Conservation (phyloP, 2,329 filamentous ascomycete genomes). For the Canariomyces notabilis region DNA sequence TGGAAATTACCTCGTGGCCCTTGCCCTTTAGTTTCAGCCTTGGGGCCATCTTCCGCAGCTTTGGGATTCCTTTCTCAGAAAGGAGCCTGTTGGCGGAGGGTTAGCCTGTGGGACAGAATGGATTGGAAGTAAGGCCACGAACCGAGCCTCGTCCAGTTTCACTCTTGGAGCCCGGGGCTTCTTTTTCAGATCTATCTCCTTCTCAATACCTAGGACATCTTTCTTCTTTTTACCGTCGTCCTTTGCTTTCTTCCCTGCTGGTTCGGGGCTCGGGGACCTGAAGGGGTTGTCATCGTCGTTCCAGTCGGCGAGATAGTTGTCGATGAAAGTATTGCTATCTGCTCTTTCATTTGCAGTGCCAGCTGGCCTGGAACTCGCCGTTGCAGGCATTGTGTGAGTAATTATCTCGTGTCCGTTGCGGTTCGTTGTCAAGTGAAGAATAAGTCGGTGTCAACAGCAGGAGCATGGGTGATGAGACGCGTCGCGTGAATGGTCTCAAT, state of each 20-base stretch:
- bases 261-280: constrained; percentile 40
- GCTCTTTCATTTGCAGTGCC: constrained; percentile 17
- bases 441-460: too few relatives aligned
- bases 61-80: constrained; percentile 77
- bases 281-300: constrained; percentile 46
- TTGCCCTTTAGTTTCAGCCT: constrained; percentile 82
- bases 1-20: constrained; percentile 69
- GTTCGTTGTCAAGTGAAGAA: background rate
- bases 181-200: constrained; percentile 78
- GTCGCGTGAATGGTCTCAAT: too few relatives aligned
- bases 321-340: constrained; percentile 60
- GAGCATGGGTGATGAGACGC: constrained; percentile 4
- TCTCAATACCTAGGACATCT: constrained; percentile 69
- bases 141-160: constrained; percentile 82
- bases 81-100: constrained; percentile 57
- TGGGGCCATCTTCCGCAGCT: constrained; percentile 65
- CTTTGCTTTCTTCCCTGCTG: constrained; percentile 19
- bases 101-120: constrained; percentile 12
- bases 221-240: constrained; percentile 44
- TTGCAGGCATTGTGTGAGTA: constrained; percentile 28
- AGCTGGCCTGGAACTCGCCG: constrained; percentile 15
- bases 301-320: constrained; percentile 66
- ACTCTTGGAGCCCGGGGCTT: constrained; percentile 66
- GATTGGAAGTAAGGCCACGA: background rate
- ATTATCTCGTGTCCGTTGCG: background rate